A percentile compares a stretch with the other conserved stretches of the same genome.
Conservation (phyloP, 805 yeast species). For the Zygoascus ofunaensis region DNA sequence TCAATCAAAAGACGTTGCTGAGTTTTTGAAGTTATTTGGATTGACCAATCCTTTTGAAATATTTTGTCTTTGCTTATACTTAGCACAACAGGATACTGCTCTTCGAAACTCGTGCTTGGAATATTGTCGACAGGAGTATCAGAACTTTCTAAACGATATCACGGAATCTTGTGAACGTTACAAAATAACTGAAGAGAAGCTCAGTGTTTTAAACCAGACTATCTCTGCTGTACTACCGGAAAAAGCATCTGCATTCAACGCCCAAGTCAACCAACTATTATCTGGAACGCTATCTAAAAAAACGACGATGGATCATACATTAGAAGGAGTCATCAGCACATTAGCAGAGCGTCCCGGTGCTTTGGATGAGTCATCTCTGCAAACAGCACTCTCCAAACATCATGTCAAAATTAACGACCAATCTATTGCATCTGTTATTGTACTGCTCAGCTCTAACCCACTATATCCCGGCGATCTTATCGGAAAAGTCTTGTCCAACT, state of each 20-base stretch:
- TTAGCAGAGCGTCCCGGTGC: constrained; percentile 3
- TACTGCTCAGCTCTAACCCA: not conserved
- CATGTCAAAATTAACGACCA: constrained; percentile 3
- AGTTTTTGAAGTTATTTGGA: not conserved
- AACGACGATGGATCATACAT: constrained; percentile 2
- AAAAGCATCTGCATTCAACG: not conserved
- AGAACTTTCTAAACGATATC: not conserved
- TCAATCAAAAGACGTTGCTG: not conserved
- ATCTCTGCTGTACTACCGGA: not conserved
- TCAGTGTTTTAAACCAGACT: not conserved
- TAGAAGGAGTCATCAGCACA: not conserved
- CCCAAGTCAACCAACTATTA: not conserved
- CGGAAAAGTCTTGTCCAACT: not conserved
- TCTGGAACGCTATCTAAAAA: not conserved
- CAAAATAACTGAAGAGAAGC: not conserved
- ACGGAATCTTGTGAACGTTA: not conserved
- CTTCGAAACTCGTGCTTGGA: not conserved
- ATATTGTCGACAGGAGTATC: not conserved
- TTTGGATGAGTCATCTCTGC: constrained; percentile 1
- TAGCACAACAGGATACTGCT: not conserved
- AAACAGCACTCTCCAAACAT: not conserved
- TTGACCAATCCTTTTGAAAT: not conserved
- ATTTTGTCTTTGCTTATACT: not conserved
- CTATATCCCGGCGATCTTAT: not conserved
- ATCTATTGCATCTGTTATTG: constrained; percentile 2